These are phyloP conservation scores for Stagonosporopsis rhizophila DNA, from an alignment of 2,329 filamentous ascomycete species.

Conservation along the genomic window DNA sequence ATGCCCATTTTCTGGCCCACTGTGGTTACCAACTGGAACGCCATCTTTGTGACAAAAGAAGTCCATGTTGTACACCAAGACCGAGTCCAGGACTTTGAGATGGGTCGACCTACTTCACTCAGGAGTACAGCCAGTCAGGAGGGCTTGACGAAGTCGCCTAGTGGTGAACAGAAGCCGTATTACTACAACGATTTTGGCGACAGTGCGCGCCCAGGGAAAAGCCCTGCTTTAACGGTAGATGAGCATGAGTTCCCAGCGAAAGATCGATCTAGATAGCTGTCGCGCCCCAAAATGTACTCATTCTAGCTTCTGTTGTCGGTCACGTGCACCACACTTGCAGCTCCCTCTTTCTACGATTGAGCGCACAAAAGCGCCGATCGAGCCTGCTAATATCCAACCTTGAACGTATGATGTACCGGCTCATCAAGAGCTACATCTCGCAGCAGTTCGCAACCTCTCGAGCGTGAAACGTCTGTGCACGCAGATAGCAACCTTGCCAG, in stretches of 20 bases:
- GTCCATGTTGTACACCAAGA: constrained; percentile 39
- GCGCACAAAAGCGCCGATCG: background rate
- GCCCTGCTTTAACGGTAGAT: constrained; percentile 3
- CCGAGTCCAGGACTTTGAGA: constrained; percentile 29
- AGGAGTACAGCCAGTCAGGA: constrained; percentile 35
- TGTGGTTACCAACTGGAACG: constrained; percentile 34
- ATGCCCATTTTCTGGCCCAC: constrained; percentile 50
- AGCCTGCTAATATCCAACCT: background rate
- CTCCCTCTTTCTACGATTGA: background rate
- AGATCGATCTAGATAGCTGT: background rate
- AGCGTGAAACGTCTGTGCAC: constrained; percentile 14
- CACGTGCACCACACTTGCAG: background rate
- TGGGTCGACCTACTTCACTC: constrained; percentile 24
- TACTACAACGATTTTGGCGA: constrained; percentile 24
- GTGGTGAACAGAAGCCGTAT: constrained; percentile 13
- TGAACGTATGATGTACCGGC: background rate
- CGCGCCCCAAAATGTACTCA: background rate
- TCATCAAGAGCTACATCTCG: constrained; percentile 4
- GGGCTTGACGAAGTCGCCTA: constrained; percentile 24
- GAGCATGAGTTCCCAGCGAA: constrained; percentile 1
- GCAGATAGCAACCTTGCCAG: constrained; percentile 22
- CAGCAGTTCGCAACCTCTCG: constrained; percentile 1
- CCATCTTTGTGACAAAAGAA: constrained; percentile 47
- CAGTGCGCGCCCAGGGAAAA: constrained; percentile 8
- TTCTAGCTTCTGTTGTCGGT: background rate